Evolutionary conservation across 208 protist genomes (phyloP).

Genomic region (Acanthamoeba sp.): DNA sequence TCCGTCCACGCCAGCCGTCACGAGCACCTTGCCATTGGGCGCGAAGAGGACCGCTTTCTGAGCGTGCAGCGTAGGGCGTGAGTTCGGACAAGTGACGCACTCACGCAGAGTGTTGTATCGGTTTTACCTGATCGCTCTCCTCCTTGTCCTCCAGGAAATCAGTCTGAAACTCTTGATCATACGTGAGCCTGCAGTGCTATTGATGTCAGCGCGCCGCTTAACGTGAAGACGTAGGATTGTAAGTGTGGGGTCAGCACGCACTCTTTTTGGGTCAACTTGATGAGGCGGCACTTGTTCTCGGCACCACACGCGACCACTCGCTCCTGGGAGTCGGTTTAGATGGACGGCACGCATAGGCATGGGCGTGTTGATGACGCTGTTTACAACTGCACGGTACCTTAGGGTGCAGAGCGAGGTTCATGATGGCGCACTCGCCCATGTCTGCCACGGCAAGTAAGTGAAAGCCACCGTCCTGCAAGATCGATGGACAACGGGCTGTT

Average conservation of each 20-base stretch:
- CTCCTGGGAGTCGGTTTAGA: not conserved
- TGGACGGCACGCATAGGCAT: not conserved
- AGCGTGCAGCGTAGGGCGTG: not conserved
- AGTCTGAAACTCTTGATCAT: constrained; percentile 49
- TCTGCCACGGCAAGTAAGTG: not conserved
- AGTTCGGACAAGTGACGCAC: not conserved
- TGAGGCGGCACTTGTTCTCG: constrained; percentile 33
- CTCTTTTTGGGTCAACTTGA: constrained; percentile 44
- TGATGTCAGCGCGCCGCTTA: too few relatives aligned
- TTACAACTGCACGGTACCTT: not conserved
- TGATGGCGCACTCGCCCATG: constrained; percentile 52
- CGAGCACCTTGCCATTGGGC: not conserved
- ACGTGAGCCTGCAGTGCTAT: not conserved
- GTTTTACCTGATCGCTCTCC: constrained; percentile 67
- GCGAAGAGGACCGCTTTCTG: constrained; percentile 70
- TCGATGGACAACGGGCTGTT: not conserved
- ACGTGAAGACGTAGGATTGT: not conserved
- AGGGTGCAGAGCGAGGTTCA: constrained; percentile 65
- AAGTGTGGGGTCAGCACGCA: not conserved
- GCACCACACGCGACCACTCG: constrained; percentile 57
- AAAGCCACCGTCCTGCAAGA: constrained; percentile 17
- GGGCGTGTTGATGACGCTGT: not conserved
- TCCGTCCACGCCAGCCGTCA: constrained; percentile 70
- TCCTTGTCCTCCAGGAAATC: constrained; percentile 66
- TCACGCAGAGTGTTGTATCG: not conserved